phyloP scores from a whole-genome alignment of 305 asterid species.

The Rubia tinctorum region DNA sequence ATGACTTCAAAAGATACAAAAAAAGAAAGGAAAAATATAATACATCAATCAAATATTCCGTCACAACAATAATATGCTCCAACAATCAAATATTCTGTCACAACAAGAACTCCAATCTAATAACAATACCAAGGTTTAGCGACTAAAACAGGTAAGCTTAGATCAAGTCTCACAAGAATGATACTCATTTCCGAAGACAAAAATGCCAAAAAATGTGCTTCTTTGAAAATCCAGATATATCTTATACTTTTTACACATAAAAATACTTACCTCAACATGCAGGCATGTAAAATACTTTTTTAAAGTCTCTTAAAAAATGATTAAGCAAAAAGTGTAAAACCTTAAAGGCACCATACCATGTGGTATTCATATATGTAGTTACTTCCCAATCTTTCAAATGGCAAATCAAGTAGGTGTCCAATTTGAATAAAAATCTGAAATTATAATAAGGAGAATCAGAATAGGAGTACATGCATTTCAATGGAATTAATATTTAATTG shows the following conservation, averaged over 20 bases:
- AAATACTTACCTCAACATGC: background rate
- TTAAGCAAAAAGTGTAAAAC: background rate
- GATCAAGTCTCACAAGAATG: background rate
- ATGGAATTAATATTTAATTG: background rate
- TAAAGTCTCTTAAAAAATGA: background rate
- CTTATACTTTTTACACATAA: too few species aligned
- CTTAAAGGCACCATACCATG: constrained; percentile 54
- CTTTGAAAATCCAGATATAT: background rate
- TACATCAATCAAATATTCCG: too few species aligned
- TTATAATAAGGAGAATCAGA: constrained; percentile 16
- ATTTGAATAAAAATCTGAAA: constrained; percentile 97
- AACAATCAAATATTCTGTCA: too few species aligned
- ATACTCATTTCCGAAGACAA: background rate
- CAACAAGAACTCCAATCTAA: too few species aligned
- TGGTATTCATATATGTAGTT: constrained; percentile 99
- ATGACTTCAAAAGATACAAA: too few species aligned
- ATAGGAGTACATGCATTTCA: background rate
- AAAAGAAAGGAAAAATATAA: too few species aligned
- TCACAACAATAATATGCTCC: too few species aligned
- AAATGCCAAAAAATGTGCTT: background rate
- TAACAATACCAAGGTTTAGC: too few species aligned
- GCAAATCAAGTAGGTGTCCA: constrained; percentile 98
- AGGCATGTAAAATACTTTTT: background rate
- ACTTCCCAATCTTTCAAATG: constrained; percentile 98
- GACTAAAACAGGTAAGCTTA: background rate